Conservation (phyloP, 2,329 filamentous ascomycete genomes). For the Penicillium polonicum region DNA sequence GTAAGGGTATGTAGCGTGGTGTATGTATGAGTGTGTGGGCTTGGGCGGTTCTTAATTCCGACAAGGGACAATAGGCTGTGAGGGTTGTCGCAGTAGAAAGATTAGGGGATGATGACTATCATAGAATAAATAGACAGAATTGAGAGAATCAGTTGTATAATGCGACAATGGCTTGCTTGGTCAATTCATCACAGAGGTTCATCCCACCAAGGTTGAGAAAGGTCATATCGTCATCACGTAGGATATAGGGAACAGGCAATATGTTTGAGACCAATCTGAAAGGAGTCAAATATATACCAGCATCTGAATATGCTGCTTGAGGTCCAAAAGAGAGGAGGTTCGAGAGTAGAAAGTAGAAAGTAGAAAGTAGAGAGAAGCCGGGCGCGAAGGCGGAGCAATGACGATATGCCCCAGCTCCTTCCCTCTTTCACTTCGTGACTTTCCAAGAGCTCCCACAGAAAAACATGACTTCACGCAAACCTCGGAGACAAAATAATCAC, state of each 20-base stretch:
- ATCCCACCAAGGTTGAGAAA: slow-evolving; percentile 9
- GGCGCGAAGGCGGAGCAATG: slow-evolving; percentile 12
- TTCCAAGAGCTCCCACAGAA: background rate
- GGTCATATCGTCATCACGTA: slow-evolving; percentile 4
- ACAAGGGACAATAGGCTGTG: background rate
- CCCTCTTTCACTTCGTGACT: background rate
- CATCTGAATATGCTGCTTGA: background rate
- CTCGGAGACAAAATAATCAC: slow-evolving; percentile 32
- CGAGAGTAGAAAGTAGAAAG: background rate
- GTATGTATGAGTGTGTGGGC: slow-evolving; percentile 6
- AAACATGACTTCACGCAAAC: slow-evolving; percentile 35
- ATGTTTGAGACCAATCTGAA: background rate
- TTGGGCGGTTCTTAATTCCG: slow-evolving; percentile 14
- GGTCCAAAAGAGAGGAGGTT: background rate
- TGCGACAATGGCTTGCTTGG: slow-evolving; percentile 9
- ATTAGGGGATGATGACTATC: background rate
- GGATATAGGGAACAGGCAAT: background rate
- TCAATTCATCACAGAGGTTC: slow-evolving; percentile 13
- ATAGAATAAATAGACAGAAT: background rate
- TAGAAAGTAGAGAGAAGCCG: background rate
- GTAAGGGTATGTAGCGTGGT: background rate
- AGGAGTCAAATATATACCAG: background rate
- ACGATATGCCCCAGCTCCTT: slow-evolving; percentile 11
- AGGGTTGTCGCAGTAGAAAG: background rate
- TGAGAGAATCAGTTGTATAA: background rate